phyloP scores from a whole-genome alignment of 257 asterid genomes.

The Solanum gandarillasii region DNA sequence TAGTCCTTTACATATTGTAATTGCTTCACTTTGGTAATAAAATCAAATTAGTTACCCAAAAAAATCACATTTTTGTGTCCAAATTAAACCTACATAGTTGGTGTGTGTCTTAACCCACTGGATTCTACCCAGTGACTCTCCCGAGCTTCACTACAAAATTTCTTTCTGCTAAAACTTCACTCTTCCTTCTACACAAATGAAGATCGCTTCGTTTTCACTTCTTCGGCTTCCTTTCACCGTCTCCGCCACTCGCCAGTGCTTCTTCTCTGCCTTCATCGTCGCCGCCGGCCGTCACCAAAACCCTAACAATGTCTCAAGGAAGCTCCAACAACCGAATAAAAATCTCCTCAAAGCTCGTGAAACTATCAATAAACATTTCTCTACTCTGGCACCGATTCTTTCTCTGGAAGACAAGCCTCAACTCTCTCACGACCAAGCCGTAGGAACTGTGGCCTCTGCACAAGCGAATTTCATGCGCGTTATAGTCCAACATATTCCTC shows the following conservation, averaged over 20 bases:
- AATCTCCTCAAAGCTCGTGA: conserved; percentile 66
- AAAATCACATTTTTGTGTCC: background rate
- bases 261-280: conserved; percentile 21
- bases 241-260: conserved; percentile 16
- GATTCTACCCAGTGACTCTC: background rate
- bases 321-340: conserved; percentile 49
- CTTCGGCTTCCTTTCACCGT: conserved; percentile 13
- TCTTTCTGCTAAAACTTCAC: background rate
- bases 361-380: conserved; percentile 37
- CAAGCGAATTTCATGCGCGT: conserved; percentile 99
- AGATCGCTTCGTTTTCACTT: conserved; percentile 24
- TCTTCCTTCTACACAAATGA: conserved; percentile 8
- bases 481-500: conserved; percentile 39
- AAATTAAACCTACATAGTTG: background rate
- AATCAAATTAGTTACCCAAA: too few species aligned
- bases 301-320: conserved; percentile 36
- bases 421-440: conserved; percentile 56
- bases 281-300: conserved; percentile 21
- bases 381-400: conserved; percentile 60
- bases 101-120: background rate
- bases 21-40: too few species aligned
- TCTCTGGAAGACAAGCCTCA: conserved; percentile 37
- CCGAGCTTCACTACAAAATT: background rate
- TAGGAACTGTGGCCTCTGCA: conserved; percentile 75
- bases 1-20: too few species aligned